Evolutionary conservation across 192 early-diverging fungal genomes (phyloP).

Genomic region (Backusella tuberculispora): DNA sequence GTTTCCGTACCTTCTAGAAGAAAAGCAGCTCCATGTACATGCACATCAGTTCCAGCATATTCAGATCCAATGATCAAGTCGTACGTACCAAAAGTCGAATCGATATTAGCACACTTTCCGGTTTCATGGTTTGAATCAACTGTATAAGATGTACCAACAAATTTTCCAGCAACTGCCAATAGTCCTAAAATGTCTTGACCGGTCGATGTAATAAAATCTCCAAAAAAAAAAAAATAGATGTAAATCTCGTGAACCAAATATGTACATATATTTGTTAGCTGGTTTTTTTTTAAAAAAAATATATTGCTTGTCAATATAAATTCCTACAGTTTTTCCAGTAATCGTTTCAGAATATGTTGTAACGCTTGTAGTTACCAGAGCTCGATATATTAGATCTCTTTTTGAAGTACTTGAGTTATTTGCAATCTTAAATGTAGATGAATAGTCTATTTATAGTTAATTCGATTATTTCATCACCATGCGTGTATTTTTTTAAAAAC

Average conservation of each 20-base stretch:
- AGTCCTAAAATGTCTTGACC: slow-evolving; percentile 20
- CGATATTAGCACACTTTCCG: background rate
- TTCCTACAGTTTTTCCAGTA: background rate
- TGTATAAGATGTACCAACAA: background rate
- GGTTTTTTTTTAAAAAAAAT: background rate
- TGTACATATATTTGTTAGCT: background rate
- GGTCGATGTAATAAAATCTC: background rate
- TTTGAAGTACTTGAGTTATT: background rate
- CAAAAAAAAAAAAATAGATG: slow-evolving; percentile 20
- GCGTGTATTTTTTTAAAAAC: too few relatives aligned
- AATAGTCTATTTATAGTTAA: too few relatives aligned
- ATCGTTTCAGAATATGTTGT: background rate
- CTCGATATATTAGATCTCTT: background rate
- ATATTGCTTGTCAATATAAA: background rate
- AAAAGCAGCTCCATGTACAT: slow-evolving; percentile 13
- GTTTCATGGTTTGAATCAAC: slow-evolving; percentile 8
- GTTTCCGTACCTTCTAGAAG: background rate
- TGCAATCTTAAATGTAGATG: background rate
- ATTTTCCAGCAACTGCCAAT: slow-evolving; percentile 16
- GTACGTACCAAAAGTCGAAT: background rate
- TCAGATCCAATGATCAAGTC: slow-evolving; percentile 6
- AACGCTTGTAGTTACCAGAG: background rate
- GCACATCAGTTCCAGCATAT: background rate
- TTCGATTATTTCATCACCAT: too few relatives aligned
- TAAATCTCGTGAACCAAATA: background rate